phyloP scores from a whole-genome alignment of 805 yeast species.

The Spathaspora gorwiae region DNA sequence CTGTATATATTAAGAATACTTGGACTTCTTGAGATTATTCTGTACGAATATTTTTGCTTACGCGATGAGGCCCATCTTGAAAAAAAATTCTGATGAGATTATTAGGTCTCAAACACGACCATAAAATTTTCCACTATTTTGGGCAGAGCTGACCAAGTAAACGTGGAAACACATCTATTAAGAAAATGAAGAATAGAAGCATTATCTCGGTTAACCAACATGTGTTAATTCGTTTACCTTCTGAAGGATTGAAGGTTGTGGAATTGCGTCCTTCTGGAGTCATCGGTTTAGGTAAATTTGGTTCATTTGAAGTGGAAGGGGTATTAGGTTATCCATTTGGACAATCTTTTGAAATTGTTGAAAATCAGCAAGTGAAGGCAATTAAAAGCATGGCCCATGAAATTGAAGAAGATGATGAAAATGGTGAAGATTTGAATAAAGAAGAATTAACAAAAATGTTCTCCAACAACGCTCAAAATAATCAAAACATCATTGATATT shows the following conservation, averaged over 20 bases:
- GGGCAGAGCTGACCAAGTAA: too few relatives aligned
- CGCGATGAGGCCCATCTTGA: too few relatives aligned
- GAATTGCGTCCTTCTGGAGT: conserved; percentile 56
- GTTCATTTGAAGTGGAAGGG: conserved; percentile 70
- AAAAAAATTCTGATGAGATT: too few relatives aligned
- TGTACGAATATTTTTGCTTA: not conserved
- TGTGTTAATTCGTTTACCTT: conserved; percentile 73
- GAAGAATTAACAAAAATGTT: conserved; percentile 35
- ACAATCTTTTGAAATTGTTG: conserved; percentile 79
- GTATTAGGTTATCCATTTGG: conserved; percentile 83
- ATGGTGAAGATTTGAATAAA: conserved; percentile 30
- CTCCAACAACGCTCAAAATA: conserved; percentile 49
- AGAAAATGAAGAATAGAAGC: conserved; percentile 10
- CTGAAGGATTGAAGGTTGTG: conserved; percentile 72
- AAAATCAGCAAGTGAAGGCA: conserved; percentile 48
- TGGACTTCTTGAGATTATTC: not conserved
- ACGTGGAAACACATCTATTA: too few relatives aligned
- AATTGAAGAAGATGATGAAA: conserved; percentile 19
- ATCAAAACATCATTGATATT: conserved; percentile 62
- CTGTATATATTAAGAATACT: not conserved
- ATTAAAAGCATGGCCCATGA: conserved; percentile 35
- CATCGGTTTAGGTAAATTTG: conserved; percentile 86
- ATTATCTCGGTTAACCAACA: conserved; percentile 45
- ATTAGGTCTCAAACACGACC: too few relatives aligned
- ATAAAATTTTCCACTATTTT: too few relatives aligned